Base-by-base conservation (phyloP, 2,329 filamentous ascomycete genomes). In the Pseudogymnoascus sp. region DNA sequence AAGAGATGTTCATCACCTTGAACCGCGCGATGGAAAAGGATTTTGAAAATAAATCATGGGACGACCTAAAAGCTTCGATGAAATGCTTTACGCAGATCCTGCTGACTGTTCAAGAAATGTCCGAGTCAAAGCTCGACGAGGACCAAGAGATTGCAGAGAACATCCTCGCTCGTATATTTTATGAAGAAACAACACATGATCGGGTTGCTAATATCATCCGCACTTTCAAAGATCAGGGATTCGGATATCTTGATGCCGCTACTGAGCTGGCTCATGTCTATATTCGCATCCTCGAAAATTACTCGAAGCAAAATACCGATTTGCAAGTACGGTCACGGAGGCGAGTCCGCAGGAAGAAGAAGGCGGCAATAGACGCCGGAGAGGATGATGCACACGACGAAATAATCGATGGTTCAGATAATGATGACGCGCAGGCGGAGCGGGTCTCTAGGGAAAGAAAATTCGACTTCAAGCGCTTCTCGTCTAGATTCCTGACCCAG, bases 121-220 rank as follows among this genome's bases (percentile, higher is more conserved):
- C 87, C 1, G 85, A 89, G 56, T 94, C 91, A 1, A 82, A 84
- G 0, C 83, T 90, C 31, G 92, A 97, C 66, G 92, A 97, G n/a
- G 91, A 99, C 68, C 89, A 96, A 72, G 94, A 97, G 69, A 97
- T 99, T 73, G 93, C 94, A 0, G 93, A 99, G 73, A 99, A 99
- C 69, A 97, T 96, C 11, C 85, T 96, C 61, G 95, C 89, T 70
- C 90, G 93, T 65, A 91, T 99, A n/a, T 99, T 99, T 74, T 99
- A 99, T 76, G 94, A 99, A 75, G 92, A 97, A 72, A 85, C 90
- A 0, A 97, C 92, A 0, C 92, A 99, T 71, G 93, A 99, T 66
- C 83, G 90, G 23, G 84, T 99, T 61, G 83, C 93, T 31, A 84
- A 86, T 64, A 89, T 97, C 62, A 81, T 93, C 0, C 83, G 88